Evolutionary conservation across 805 yeast genomes (phyloP).

Genomic region (Candida manassasensis): DNA sequence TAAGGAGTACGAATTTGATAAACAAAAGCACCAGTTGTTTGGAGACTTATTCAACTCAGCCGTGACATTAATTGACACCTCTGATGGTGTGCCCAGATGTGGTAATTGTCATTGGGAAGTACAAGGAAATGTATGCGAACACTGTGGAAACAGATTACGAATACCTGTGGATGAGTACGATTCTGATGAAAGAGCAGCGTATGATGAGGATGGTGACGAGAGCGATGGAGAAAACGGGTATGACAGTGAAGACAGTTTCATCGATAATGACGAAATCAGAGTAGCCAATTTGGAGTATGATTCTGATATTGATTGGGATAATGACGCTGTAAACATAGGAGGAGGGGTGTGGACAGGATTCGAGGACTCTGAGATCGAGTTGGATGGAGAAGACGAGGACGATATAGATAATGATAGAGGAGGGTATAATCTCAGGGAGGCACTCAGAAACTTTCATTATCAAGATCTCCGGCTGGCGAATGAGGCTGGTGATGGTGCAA

Average conservation of each 20-base stretch:
- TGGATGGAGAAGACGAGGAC: neutral
- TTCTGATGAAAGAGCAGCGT: constrained; percentile 35
- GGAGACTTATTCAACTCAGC: constrained; percentile 48
- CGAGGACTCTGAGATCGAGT: constrained; percentile 1
- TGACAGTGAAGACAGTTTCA: constrained; percentile 31
- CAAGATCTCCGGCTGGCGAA: neutral
- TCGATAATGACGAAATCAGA: constrained; percentile 21
- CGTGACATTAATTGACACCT: constrained; percentile 50
- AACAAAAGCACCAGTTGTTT: constrained; percentile 36
- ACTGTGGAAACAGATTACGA: constrained; percentile 57
- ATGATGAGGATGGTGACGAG: constrained; percentile 28
- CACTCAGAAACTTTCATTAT: neutral
- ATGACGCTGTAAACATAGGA: neutral
- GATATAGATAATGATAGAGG: neutral
- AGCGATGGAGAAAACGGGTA: constrained; percentile 15
- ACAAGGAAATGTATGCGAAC: constrained; percentile 59
- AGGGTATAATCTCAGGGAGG: neutral
- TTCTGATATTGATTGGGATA: constrained; percentile 11
- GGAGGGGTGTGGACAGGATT: constrained; percentile 1
- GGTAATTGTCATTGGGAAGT: constrained; percentile 80
- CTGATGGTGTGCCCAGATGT: constrained; percentile 73
- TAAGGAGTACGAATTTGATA: constrained; percentile 38
- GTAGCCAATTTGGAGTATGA: constrained; percentile 18
- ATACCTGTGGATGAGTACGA: constrained; percentile 30
- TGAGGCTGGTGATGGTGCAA: neutral